Base-by-base conservation (phyloP, 2,329 filamentous ascomycete species). In the Botrytis hyacinthi region DNA sequence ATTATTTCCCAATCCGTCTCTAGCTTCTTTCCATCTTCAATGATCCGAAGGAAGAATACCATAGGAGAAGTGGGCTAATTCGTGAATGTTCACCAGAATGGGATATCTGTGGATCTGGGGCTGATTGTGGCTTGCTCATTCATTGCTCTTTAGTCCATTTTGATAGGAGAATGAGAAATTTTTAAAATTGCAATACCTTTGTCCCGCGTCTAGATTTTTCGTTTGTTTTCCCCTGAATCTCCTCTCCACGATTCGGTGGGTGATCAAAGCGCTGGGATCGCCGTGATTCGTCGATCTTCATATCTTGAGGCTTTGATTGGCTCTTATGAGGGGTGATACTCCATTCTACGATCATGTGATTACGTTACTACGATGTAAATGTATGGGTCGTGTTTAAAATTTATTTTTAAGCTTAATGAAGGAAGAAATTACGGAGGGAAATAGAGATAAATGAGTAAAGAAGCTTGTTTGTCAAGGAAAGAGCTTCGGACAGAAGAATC, bases 111-210 rank as follows among this genome's bases (percentile, higher is more conserved):
- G 48, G 48, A 63, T 26, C 35, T 66, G 62, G 29, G 62, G 62
- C 62, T 66, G 62, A 66, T 20, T 66, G 29, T 66, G 62, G 29
- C 42, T 66, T 66, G 51, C 51, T 54, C 26, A 29, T 54, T n/a
- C 26, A 54, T 29, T 54, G 51, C 44, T 66, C n/a, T 26, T 40
- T 61, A 40, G 26, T 61, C 32, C 22, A 7, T 61, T 61, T 61
- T 61, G 59, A 35, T 61, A 12, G 59, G 12, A 61, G 59, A 14
- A 37, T 0, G 35, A 61, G 59, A 29, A 66, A 12, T 22, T 66
- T 46, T 66, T 66, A 48, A 66, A 46, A 66, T 66, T 66, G n/a
- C 42, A 8, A 54, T 4, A 54, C 12, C 5, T 35, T 7, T 14
- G 5, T 29, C 22, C 48, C 48, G 48, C 48, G 29, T 46, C 42